Evolutionary conservation across 805 yeast genomes (phyloP).

Genomic region (Teunomyces stri): DNA sequence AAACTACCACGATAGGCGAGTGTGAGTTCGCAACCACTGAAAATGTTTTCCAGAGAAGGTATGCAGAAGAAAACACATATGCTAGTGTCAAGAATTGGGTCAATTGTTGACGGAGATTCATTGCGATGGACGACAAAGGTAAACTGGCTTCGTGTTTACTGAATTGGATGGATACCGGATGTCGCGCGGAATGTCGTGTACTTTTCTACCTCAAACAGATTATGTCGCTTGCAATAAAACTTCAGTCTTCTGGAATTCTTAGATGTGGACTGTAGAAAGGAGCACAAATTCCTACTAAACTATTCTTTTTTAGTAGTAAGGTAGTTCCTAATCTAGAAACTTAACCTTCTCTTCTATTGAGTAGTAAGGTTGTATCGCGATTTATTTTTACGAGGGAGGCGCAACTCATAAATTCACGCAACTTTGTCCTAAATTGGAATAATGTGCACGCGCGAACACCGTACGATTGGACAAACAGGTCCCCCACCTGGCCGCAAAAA

Average conservation of each 20-base stretch:
- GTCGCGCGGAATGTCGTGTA: neutral
- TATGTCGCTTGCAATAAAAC: neutral
- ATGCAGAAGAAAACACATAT: constrained; percentile 83
- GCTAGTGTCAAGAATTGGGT: constrained; percentile 69
- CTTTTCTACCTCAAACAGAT: neutral
- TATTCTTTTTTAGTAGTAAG: too few relatives aligned
- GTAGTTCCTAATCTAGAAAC: too few relatives aligned
- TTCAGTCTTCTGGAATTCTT: too few relatives aligned
- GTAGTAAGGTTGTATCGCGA: neutral
- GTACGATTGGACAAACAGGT: too few relatives aligned
- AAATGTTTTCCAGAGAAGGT: constrained; percentile 85
- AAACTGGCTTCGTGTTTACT: neutral
- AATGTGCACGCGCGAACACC: neutral
- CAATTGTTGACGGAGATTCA: constrained; percentile 61
- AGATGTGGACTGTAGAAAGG: too few relatives aligned
- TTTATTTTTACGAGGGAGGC: constrained; percentile 1
- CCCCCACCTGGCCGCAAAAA: too few relatives aligned
- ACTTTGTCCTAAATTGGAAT: neutral
- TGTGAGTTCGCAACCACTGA: constrained; percentile 75
- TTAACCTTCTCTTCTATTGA: neutral
- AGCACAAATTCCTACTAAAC: neutral
- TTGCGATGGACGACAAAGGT: constrained; percentile 14
- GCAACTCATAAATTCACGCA: neutral
- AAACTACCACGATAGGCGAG: constrained; percentile 93
- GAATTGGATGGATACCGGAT: neutral